Evolutionary conservation across 306 rosid genomes (phyloP).

Genomic region (Ziziphus jujuba): DNA sequence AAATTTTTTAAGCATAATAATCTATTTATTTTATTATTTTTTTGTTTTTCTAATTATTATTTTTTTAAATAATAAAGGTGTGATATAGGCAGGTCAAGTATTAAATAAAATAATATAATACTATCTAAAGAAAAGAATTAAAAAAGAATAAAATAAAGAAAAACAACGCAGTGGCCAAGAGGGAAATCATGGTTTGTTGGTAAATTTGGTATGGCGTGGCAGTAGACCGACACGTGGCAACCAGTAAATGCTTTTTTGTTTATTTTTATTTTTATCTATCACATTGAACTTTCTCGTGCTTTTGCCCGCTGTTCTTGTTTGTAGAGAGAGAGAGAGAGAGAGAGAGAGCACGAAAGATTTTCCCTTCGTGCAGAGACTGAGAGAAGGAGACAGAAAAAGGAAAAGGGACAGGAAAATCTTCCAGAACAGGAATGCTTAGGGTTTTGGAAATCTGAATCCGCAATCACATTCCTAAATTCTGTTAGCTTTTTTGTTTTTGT

Average conservation of each 20-base stretch:
- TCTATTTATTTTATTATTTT: too few species aligned
- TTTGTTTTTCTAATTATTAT: too few species aligned
- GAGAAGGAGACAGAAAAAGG: not conserved
- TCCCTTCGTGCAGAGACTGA: too few species aligned
- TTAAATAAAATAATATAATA: too few species aligned
- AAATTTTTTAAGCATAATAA: too few species aligned
- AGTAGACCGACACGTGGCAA: slow-evolving; percentile 21
- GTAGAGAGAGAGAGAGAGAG: not conserved
- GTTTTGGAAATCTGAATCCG: slow-evolving; percentile 28
- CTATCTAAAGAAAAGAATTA: too few species aligned
- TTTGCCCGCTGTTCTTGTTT: not conserved
- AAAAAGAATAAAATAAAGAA: not conserved
- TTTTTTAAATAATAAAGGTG: too few species aligned
- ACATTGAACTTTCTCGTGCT: not conserved
- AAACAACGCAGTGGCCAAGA: not conserved
- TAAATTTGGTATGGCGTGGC: slow-evolving; percentile 18
- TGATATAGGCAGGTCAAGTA: too few species aligned
- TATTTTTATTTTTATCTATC: not conserved
- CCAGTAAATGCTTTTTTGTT: slow-evolving; percentile 2
- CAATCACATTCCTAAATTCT: slow-evolving; percentile 15
- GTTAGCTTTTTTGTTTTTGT: not conserved
- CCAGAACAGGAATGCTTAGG: not conserved
- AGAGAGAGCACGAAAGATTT: not conserved
- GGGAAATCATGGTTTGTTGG: not conserved
- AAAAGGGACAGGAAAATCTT: slow-evolving; percentile 3